Base-by-base conservation (phyloP, 1,139 yeast genomes). In the Protomyces macrosporus region DNA sequence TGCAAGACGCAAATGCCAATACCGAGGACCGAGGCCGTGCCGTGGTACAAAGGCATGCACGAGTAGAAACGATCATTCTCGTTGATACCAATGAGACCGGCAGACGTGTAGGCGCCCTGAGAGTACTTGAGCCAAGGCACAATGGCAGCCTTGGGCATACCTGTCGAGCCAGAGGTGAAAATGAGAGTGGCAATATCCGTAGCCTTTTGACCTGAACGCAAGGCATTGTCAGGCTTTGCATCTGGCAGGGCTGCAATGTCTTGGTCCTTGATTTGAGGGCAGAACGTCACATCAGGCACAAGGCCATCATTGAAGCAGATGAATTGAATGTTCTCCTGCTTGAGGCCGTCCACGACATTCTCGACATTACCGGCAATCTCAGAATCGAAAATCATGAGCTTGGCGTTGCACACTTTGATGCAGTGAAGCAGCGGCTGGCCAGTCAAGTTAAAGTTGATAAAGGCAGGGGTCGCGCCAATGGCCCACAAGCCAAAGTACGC, bases 11-110 rank as follows among this genome's bases (percentile, higher is more conserved):
- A 64, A n/a, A 58, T 39, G 23, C 56, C 55, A 14, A 64, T 37
- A 3, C 97, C 97, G 66, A 91, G 77, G 76, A 90, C 53, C 3
- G 81, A 0, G 1, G 97, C 97, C 0, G 98, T 91, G 1, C 97
- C 90, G 74, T 93, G 98, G 72, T 91, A 93, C 67, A 93, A 77
- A 0, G 98, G 98, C 98, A 93, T 91, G 2, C 97, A 90, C 0
- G 97, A 88, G 75, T 88, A 87, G 6, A 90, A 85, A 9, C 81
- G 82, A 32, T 88, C 84, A 2, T 76, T 72, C 3, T 74, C 68
- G n/a, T 76, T 75, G 69, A 90, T 79, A 67, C 84, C 81, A 79
- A 88, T 82, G 62, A 88, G 86, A 80, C 0, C 90, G 90, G 73
- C 89, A 90, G 51, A 88, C 73, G 6, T 81, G 76, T 0, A 90